Percentiles rank a stretch among this genome's conserved stretches.
phyloP scores from a whole-genome alignment of 1,284 basidiomycete genomes.

The Macrocystidia cucumis region DNA sequence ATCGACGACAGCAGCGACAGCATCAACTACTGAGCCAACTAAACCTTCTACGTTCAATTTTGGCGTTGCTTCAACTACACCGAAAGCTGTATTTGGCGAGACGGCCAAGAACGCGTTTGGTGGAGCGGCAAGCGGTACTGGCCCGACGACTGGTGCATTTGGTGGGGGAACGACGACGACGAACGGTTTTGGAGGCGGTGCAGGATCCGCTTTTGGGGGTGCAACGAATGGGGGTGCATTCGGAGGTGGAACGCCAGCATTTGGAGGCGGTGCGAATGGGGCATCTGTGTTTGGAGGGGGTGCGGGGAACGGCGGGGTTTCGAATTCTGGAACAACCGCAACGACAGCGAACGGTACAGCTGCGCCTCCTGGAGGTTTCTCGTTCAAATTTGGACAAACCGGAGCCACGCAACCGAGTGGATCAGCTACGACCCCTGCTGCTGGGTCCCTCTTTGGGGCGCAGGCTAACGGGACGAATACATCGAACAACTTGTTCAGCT shows the following conservation, averaged over 20 bases:
- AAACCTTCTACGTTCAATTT: constrained; percentile 10
- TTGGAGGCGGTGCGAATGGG: too few species aligned
- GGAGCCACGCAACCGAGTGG: too few species aligned
- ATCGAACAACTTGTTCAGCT: too few species aligned
- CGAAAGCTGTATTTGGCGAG: too few species aligned
- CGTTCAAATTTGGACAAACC: constrained; percentile 12
- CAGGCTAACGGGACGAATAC: too few species aligned
- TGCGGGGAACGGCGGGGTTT: too few species aligned
- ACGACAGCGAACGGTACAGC: constrained; percentile 6
- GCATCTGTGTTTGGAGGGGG: too few species aligned
- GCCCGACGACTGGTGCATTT: neutral
- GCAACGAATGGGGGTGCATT: neutral
- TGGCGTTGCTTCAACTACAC: constrained; percentile 10
- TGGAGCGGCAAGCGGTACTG: neutral
- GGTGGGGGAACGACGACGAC: neutral
- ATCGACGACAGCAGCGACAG: constrained; percentile 2
- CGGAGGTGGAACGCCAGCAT: too few species aligned
- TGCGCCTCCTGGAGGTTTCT: constrained; percentile 5
- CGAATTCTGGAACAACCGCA: neutral
- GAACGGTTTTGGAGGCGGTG: too few species aligned
- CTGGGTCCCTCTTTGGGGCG: constrained; percentile 10
- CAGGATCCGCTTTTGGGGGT: constrained; percentile 1
- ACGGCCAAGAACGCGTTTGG: constrained; percentile 5
- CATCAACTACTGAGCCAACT: constrained; percentile 7
- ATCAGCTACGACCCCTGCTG: constrained; percentile 9